Percentiles rank a stretch among this genome's conserved stretches.
phyloP scores from a whole-genome alignment of 2,329 filamentous ascomycete genomes.

The Penicillium sp. region DNA sequence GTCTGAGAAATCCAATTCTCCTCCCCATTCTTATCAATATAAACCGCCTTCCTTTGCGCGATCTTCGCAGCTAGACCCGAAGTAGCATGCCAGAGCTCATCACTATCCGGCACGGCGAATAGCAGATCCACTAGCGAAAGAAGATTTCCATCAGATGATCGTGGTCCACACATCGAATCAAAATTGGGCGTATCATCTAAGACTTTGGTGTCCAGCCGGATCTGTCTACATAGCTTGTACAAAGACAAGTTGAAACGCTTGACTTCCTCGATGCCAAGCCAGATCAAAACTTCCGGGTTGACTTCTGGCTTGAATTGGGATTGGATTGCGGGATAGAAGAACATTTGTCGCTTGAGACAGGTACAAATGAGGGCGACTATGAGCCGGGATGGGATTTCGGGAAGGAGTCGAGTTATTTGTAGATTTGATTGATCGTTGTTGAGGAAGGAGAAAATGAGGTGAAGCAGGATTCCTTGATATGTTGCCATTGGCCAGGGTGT shows the following conservation, averaged over 20 bases:
- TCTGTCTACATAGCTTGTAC: conserved; percentile 17
- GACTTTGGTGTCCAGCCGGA: not conserved
- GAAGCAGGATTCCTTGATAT: conserved; percentile 29
- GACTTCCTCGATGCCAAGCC: conserved; percentile 26
- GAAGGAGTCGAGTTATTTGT: conserved; percentile 1
- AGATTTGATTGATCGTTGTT: not conserved
- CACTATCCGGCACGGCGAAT: conserved; percentile 17
- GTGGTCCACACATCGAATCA: not conserved
- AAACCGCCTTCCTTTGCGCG: not conserved
- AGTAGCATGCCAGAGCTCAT: not conserved
- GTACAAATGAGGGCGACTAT: conserved; percentile 19
- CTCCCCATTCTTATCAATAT: not conserved
- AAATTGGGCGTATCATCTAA: not conserved
- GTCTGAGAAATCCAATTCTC: not conserved
- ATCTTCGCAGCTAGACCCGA: not conserved
- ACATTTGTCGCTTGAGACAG: conserved; percentile 21
- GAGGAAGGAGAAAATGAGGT: conserved; percentile 27
- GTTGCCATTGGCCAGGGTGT: conserved; percentile 29
- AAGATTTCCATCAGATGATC: not conserved
- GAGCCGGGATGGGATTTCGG: conserved; percentile 10
- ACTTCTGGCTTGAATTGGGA: conserved; percentile 11
- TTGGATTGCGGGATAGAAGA: conserved; percentile 27
- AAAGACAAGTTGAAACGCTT: conserved; percentile 26
- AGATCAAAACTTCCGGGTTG: conserved; percentile 19
- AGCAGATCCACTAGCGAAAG: conserved; percentile 18